Conservation (phyloP, 306 rosid genomes). For the Fragaria nilgerrensis region DNA sequence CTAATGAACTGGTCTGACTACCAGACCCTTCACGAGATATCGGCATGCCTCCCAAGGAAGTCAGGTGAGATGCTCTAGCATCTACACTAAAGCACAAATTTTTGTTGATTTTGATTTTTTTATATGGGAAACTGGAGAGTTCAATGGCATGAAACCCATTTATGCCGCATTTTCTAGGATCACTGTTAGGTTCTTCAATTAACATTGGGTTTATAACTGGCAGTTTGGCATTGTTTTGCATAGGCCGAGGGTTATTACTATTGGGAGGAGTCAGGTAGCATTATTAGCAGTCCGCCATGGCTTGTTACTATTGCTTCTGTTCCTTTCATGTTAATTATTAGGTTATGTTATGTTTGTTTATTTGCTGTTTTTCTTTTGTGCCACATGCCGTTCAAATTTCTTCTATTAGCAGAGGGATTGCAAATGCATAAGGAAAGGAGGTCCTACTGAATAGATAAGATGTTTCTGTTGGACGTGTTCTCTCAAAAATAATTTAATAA, state of each 20-base stretch:
- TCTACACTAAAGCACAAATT: background rate
- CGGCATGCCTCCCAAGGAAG: background rate
- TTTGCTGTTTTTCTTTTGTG: background rate
- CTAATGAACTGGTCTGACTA: background rate
- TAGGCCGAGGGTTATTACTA: background rate
- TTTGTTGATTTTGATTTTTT: background rate
- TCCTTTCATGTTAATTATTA: background rate
- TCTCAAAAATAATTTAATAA: background rate
- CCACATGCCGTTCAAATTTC: background rate
- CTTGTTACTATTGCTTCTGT: background rate
- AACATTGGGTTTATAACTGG: background rate
- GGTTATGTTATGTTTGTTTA: background rate
- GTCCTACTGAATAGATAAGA: background rate
- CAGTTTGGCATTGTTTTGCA: background rate
- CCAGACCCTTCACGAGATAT: background rate
- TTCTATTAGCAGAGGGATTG: background rate
- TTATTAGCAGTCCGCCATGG: background rate
- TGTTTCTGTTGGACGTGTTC: background rate
- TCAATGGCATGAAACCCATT: background rate
- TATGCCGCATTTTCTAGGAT: background rate
- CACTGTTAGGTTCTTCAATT: background rate
- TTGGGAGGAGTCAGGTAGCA: background rate
- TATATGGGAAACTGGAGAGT: background rate
- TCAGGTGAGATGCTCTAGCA: slow-evolving; percentile 2
- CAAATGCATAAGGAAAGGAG: background rate